phyloP scores from a whole-genome alignment of 129 eudicot species.

The Centella asiatica region DNA sequence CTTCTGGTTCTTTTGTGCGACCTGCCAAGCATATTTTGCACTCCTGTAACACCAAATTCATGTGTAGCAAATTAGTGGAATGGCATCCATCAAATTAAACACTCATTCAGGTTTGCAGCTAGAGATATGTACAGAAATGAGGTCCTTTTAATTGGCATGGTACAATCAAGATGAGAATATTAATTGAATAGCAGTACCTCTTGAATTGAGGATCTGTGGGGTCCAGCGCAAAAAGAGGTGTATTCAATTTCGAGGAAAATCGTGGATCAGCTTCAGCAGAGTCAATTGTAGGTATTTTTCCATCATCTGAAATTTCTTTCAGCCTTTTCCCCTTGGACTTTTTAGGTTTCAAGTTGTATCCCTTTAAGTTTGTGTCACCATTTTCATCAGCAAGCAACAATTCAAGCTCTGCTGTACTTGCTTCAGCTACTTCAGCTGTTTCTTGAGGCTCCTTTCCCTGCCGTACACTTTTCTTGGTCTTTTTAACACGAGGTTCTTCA shows the following conservation, averaged over 20 bases:
- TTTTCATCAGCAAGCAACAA: slow-evolving; percentile 68
- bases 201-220: slow-evolving; percentile 93
- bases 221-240: slow-evolving; percentile 71
- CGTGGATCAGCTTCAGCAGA: slow-evolving; percentile 69
- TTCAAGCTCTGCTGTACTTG: slow-evolving; percentile 90
- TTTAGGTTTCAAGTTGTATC: slow-evolving; percentile 69
- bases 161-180: background rate
- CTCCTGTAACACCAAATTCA: slow-evolving; percentile 50
- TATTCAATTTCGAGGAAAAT: slow-evolving; percentile 49
- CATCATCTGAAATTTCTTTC: slow-evolving; percentile 49
- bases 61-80: background rate
- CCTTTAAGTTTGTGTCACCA: slow-evolving; percentile 55
- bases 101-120: background rate
- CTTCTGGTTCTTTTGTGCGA: slow-evolving; percentile 42
- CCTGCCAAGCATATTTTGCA: slow-evolving; percentile 68
- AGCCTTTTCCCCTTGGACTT: slow-evolving; percentile 65
- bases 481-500: slow-evolving; percentile 5
- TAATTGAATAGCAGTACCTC: slow-evolving; percentile 30
- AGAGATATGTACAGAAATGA: background rate
- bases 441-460: slow-evolving; percentile 23
- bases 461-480: background rate
- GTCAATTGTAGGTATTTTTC: slow-evolving; percentile 59
- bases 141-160: background rate
- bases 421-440: slow-evolving; percentile 50
- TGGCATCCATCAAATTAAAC: background rate